A percentile compares a stretch with the other conserved stretches of the same genome.
Conservation (phyloP, 768 basidiomycete species). For the Naganishia antarctica region DNA sequence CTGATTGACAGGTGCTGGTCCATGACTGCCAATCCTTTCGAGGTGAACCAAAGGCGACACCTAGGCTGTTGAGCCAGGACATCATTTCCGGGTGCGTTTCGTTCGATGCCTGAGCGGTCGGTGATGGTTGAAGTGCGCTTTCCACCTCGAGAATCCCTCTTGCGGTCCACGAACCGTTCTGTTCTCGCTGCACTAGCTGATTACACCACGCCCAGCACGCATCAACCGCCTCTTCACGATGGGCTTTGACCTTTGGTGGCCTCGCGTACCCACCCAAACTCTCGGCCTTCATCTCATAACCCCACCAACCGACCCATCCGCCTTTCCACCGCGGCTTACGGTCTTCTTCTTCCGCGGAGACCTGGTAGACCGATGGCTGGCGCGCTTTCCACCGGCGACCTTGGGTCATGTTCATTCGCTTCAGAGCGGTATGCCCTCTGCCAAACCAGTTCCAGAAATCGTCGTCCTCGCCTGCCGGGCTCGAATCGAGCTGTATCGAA, state of each 20-base stretch:
- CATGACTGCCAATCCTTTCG: slow-evolving; percentile 27
- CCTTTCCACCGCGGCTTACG: slow-evolving; percentile 36
- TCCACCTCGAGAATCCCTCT: slow-evolving; percentile 32
- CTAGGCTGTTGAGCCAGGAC: slow-evolving; percentile 33
- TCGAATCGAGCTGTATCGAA: neutral
- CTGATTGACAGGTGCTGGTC: neutral
- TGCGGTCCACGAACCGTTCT: slow-evolving; percentile 40
- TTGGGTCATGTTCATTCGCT: slow-evolving; percentile 14
- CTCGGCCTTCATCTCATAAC: slow-evolving; percentile 50
- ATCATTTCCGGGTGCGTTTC: slow-evolving; percentile 28
- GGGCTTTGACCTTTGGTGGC: slow-evolving; percentile 15
- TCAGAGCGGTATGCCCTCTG: slow-evolving; percentile 6
- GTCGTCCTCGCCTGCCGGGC: neutral
- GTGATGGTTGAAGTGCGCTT: neutral
- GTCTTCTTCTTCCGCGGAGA: slow-evolving; percentile 2
- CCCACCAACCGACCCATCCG: slow-evolving; percentile 50
- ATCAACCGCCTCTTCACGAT: slow-evolving; percentile 28
- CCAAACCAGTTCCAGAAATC: slow-evolving; percentile 18
- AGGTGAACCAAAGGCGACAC: slow-evolving; percentile 27
- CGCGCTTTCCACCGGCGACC: slow-evolving; percentile 17
- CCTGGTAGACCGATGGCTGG: slow-evolving; percentile 11
- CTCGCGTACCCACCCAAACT: slow-evolving; percentile 42
- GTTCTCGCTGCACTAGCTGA: slow-evolving; percentile 33
- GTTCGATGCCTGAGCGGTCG: neutral
- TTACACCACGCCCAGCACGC: slow-evolving; percentile 47